Evolutionary conservation across 306 rosid species (phyloP).

Genomic region (Herpetospermum pedunculosum): DNA sequence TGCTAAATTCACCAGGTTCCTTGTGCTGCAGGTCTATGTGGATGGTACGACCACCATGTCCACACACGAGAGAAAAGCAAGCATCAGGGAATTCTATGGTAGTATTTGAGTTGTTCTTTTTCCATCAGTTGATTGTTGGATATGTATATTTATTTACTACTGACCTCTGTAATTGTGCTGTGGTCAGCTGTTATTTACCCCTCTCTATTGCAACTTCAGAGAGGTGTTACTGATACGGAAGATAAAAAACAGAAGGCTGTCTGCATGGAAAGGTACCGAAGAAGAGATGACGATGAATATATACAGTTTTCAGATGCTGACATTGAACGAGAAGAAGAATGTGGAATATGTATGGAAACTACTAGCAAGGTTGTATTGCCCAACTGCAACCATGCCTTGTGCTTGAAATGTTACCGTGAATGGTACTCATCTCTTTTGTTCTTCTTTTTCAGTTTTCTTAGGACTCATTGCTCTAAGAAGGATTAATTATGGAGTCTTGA

Average conservation of each 20-base stretch:
- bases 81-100: slow-evolving; percentile 94
- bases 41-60: slow-evolving; percentile 98
- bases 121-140: not conserved
- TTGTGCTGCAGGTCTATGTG: slow-evolving; percentile 62
- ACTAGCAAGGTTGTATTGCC: slow-evolving; percentile 84
- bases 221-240: slow-evolving; percentile 72
- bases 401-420: slow-evolving; percentile 87
- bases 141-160: not conserved
- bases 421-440: slow-evolving; percentile 40
- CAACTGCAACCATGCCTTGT: slow-evolving; percentile 82
- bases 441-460: not conserved
- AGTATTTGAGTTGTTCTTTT: slow-evolving; percentile 7
- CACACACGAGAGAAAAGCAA: slow-evolving; percentile 86
- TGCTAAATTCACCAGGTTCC: slow-evolving; percentile 12
- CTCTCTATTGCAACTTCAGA: slow-evolving; percentile 75
- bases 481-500: not conserved
- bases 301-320: slow-evolving; percentile 48
- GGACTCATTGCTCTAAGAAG: not conserved
- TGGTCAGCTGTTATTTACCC: slow-evolving; percentile 82
- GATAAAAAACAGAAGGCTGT: slow-evolving; percentile 81
- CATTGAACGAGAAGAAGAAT: slow-evolving; percentile 89
- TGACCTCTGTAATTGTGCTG: slow-evolving; percentile 16
- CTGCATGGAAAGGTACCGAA: slow-evolving; percentile 73
- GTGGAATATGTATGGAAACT: slow-evolving; percentile 95
- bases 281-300: slow-evolving; percentile 54